These are phyloP conservation scores for Penicillium sp. DNA, from an alignment of 2,329 filamentous ascomycete genomes.

Conservation along the genomic window DNA sequence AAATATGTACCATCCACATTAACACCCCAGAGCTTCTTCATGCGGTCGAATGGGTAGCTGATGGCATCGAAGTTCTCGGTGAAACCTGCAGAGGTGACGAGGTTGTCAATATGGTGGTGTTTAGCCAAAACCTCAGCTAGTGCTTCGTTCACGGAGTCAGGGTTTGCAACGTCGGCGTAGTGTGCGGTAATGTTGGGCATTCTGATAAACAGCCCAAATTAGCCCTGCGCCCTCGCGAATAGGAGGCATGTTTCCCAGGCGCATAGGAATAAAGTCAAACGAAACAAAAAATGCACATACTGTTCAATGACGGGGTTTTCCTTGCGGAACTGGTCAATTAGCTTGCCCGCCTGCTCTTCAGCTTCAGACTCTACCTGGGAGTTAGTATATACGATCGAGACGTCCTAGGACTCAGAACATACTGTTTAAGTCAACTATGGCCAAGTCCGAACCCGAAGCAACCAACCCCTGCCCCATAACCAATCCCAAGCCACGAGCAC, in stretches of 20 bases:
- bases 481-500: slow-evolving; percentile 81
- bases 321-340: slow-evolving; percentile 72
- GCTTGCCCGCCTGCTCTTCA: slow-evolving; percentile 68
- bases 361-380: slow-evolving; percentile 71
- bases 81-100: slow-evolving; percentile 95
- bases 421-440: slow-evolving; percentile 94
- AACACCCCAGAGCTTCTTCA: slow-evolving; percentile 91
- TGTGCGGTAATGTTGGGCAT: slow-evolving; percentile 85
- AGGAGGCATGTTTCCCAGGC: background rate
- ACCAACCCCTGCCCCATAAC: slow-evolving; percentile 93
- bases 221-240: background rate
- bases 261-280: background rate
- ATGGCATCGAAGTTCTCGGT: slow-evolving; percentile 94
- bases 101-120: slow-evolving; percentile 82
- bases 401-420: slow-evolving; percentile 34
- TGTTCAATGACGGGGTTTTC: slow-evolving; percentile 74
- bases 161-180: slow-evolving; percentile 81
- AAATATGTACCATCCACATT: slow-evolving; percentile 93
- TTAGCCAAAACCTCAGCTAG: slow-evolving; percentile 66
- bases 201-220: slow-evolving; percentile 38
- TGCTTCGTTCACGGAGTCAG: slow-evolving; percentile 72
- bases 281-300: slow-evolving; percentile 43
- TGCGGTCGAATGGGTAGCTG: slow-evolving; percentile 83
- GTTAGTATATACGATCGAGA: background rate
- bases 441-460: slow-evolving; percentile 81